These are phyloP conservation scores for Chaetoscypha palmicola DNA, from an alignment of 2,329 filamentous ascomycete species.

Conservation along the genomic window DNA sequence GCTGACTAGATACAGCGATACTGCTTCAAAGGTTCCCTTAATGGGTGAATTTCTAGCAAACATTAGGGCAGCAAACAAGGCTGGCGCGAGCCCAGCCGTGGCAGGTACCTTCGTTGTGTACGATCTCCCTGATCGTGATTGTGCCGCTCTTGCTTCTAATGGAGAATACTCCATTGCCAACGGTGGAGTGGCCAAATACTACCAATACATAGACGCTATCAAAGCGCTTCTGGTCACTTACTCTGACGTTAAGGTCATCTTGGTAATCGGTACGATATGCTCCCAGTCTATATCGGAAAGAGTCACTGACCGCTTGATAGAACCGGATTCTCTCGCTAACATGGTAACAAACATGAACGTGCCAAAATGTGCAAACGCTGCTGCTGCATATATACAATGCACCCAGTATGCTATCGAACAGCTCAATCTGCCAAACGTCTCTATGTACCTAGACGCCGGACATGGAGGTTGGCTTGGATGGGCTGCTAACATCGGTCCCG, in stretches of 20 bases:
- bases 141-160: conserved; percentile 55
- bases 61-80: conserved; percentile 40
- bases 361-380: conserved; percentile 46
- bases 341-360: conserved; percentile 53
- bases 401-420: conserved; percentile 48
- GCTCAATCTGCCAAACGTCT: conserved; percentile 53
- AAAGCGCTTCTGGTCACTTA: conserved; percentile 45
- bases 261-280: conserved; percentile 43
- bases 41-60: conserved; percentile 42
- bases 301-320: conserved; percentile 26
- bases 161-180: conserved; percentile 53
- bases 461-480: conserved; percentile 60
- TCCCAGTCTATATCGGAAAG: too few relatives aligned
- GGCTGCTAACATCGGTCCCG: conserved; percentile 49
- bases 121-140: conserved; percentile 57
- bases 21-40: conserved; percentile 40
- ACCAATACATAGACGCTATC: conserved; percentile 49
- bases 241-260: conserved; percentile 41
- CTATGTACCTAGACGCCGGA: conserved; percentile 57
- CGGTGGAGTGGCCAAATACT: conserved; percentile 41
- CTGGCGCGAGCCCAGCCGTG: conserved; percentile 39
- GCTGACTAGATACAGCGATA: conserved; percentile 31
- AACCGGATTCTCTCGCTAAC: conserved; percentile 57
- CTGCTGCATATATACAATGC: conserved; percentile 47
- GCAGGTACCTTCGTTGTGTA: conserved; percentile 53